phyloP scores from a whole-genome alignment of 2,329 filamentous ascomycete genomes.

The Trichoderma atrobrunneum region DNA sequence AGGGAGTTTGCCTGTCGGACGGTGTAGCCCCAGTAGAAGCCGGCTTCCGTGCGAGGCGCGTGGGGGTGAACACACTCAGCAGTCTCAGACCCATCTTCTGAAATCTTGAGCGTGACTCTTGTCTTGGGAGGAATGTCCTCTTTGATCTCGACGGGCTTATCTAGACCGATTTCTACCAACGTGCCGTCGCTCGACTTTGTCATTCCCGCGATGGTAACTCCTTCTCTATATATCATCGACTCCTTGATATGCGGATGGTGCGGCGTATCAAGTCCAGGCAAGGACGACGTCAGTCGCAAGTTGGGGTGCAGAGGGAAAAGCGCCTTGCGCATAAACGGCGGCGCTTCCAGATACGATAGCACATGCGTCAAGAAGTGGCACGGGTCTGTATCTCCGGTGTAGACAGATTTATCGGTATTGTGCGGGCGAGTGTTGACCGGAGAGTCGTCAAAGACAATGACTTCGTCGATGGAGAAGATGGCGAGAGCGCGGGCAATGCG shows the following conservation, averaged over 20 bases:
- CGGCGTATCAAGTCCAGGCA: slow-evolving; percentile 80
- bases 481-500: slow-evolving; percentile 77
- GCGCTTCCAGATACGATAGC: slow-evolving; percentile 78
- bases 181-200: slow-evolving; percentile 46
- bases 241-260: slow-evolving; percentile 75
- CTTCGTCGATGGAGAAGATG: slow-evolving; percentile 81
- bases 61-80: slow-evolving; percentile 64
- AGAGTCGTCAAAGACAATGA: slow-evolving; percentile 76
- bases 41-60: slow-evolving; percentile 67
- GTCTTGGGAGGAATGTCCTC: slow-evolving; percentile 66
- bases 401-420: slow-evolving; percentile 49
- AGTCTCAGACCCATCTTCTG: slow-evolving; percentile 42
- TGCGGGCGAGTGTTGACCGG: slow-evolving; percentile 44
- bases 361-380: slow-evolving; percentile 78
- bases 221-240: slow-evolving; percentile 77
- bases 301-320: slow-evolving; percentile 80
- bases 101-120: slow-evolving; percentile 69
- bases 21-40: slow-evolving; percentile 84
- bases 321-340: slow-evolving; percentile 72
- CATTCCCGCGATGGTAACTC: slow-evolving; percentile 57
- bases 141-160: slow-evolving; percentile 54
- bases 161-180: slow-evolving; percentile 57
- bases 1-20: slow-evolving; percentile 66
- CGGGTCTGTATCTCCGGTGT: slow-evolving; percentile 71
- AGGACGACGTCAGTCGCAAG: slow-evolving; percentile 66